Evolutionary conservation across 257 asterid species (phyloP).

Genomic region (Lavandula angustifolia): DNA sequence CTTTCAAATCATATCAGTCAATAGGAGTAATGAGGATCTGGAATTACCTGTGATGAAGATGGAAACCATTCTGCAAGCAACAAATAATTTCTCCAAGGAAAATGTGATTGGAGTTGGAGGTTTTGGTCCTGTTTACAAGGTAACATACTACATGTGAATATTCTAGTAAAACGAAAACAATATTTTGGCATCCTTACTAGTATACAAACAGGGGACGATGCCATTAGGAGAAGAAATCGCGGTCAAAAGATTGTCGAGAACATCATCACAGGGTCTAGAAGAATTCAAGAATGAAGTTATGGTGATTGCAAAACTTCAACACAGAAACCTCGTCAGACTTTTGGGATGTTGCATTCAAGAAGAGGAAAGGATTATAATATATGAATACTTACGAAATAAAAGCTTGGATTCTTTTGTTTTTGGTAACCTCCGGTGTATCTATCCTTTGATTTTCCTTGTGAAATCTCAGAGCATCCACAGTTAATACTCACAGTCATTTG

Average conservation of each 20-base stretch:
- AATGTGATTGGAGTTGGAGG: constrained; percentile 40
- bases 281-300: too few species aligned
- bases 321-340: too few species aligned
- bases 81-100: constrained; percentile 41
- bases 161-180: not conserved
- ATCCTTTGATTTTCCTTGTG: not conserved
- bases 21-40: constrained; percentile 26
- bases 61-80: too few species aligned
- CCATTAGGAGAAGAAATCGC: too few species aligned
- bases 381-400: too few species aligned
- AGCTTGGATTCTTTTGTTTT: too few species aligned
- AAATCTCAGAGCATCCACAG: not conserved
- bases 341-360: too few species aligned
- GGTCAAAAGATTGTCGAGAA: constrained; percentile 44
- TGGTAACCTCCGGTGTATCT: not conserved
- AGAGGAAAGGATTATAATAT: too few species aligned
- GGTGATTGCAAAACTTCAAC: too few species aligned
- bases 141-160: too few species aligned
- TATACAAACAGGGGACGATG: constrained; percentile 36
- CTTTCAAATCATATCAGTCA: not conserved
- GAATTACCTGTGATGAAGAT: constrained; percentile 38
- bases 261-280: constrained; percentile 48
- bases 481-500: constrained; percentile 13
- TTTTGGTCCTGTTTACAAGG: constrained; percentile 47
- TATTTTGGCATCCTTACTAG: too few species aligned